Evolutionary conservation across 768 basidiomycete species (phyloP).

Genomic region (Amyloporia xantha): DNA sequence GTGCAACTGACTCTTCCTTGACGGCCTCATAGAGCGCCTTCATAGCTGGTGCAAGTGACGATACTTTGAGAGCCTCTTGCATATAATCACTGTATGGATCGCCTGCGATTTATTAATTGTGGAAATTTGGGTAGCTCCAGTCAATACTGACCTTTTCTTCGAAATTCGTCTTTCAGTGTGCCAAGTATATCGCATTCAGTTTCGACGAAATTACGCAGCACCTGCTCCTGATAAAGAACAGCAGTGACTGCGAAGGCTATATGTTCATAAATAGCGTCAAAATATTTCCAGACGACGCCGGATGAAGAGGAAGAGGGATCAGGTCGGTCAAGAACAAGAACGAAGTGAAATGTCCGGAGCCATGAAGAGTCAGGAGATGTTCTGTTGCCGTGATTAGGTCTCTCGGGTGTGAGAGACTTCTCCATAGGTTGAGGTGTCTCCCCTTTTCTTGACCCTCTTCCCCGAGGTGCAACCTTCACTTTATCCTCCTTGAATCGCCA

Average conservation of each 20-base stretch:
- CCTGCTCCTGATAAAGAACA: conserved; percentile 88
- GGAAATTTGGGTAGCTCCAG: neutral
- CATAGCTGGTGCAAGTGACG: conserved; percentile 75
- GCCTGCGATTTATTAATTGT: conserved; percentile 38
- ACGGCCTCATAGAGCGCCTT: conserved; percentile 74
- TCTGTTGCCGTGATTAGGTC: conserved; percentile 13
- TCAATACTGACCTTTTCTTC: conserved; percentile 56
- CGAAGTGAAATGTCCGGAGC: conserved; percentile 78
- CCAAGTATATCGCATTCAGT: conserved; percentile 68
- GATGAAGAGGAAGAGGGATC: conserved; percentile 83
- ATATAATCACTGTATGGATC: conserved; percentile 53
- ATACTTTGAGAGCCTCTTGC: conserved; percentile 51
- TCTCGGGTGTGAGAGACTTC: conserved; percentile 28
- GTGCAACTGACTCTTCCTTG: conserved; percentile 68
- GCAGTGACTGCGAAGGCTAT: conserved; percentile 88
- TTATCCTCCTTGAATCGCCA: conserved; percentile 76
- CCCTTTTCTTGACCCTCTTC: conserved; percentile 47
- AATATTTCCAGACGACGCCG: conserved; percentile 70
- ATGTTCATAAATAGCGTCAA: conserved; percentile 85
- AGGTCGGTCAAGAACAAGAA: conserved; percentile 82
- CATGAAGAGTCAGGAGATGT: conserved; percentile 31
- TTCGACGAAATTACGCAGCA: conserved; percentile 80
- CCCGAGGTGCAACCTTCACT: conserved; percentile 42
- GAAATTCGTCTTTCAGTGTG: conserved; percentile 61
- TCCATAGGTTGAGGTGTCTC: conserved; percentile 23